These are phyloP conservation scores for Graphilbum ipis-grandicollis DNA, from an alignment of 2,329 filamentous ascomycete species.

Conservation along the genomic window DNA sequence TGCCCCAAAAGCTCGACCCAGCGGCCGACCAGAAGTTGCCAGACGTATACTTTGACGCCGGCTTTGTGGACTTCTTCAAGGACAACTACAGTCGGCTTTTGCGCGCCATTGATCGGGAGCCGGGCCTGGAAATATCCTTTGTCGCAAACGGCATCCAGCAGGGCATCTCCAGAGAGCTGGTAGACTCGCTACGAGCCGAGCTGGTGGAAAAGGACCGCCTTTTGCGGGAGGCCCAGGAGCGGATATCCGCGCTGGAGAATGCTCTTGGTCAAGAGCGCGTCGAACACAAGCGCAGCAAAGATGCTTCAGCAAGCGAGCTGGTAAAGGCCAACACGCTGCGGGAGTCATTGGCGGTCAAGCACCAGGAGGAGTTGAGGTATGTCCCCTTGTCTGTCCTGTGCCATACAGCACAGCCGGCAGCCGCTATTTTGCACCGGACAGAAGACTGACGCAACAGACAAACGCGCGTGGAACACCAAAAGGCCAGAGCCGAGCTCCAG, in stretches of 20 bases:
- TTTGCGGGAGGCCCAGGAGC: conserved; percentile 28
- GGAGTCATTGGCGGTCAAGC: conserved; percentile 34
- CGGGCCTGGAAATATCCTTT: conserved; percentile 69
- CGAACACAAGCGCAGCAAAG: conserved; percentile 50
- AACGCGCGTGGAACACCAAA: conserved; percentile 11
- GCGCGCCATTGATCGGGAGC: conserved; percentile 78
- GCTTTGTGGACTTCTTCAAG: conserved; percentile 87
- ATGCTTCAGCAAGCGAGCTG: conserved; percentile 35
- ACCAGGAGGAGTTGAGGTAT: conserved; percentile 42
- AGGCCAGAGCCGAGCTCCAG: conserved; percentile 5
- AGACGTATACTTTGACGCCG: conserved; percentile 69
- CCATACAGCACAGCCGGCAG: too few species aligned
- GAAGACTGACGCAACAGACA: conserved; percentile 2
- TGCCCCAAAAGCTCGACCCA: conserved; percentile 48
- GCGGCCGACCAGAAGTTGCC: conserved; percentile 39
- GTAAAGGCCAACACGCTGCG: conserved; percentile 18
- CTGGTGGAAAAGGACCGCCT: conserved; percentile 50
- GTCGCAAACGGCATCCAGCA: conserved; percentile 66
- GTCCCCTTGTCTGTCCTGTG: too few species aligned
- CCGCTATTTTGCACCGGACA: too few species aligned
- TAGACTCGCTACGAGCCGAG: conserved; percentile 68
- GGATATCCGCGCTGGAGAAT: conserved; percentile 28
- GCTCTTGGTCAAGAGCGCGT: conserved; percentile 55
- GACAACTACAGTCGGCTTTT: conserved; percentile 82
- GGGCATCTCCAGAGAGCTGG: conserved; percentile 82